Evolutionary conservation across 1,284 basidiomycete species (phyloP), one percentile per base, ranked within the genome.

Genomic region (Psilocybe mexicana): DNA sequence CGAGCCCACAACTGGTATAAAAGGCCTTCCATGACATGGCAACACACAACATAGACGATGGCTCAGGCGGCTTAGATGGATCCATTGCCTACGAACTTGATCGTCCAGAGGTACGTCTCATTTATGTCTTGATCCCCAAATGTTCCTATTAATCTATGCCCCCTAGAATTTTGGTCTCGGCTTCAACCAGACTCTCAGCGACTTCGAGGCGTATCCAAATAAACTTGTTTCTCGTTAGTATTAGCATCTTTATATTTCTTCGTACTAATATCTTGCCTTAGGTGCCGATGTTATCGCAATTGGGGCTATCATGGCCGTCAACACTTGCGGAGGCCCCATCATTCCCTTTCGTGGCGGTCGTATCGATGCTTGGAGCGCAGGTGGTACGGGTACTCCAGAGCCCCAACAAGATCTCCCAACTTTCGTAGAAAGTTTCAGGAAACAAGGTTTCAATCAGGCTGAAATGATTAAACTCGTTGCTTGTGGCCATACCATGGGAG

Each of bases 381-480:
- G 75, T 11, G 65, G 61, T 23, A 62, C 57, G 18, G 73, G 73
- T 10, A 72, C 72, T 14, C 76, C 77, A 5, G 65, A 73, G 48
- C 72, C 75, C 5, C 65, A 70, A 14, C 65, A 76, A 35, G 67
- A 70, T 49, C 59, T 76, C 4, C 54, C 66, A 12, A 70, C 68
- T 4, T 67, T 73, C 46, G 71, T 61, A 7, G 69, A 70, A 44
- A 71, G 65, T 30, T 79, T 78, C 62, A 63, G 69, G 18, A 69
- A 69, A 23, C 71, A 74, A 63, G 76, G 76, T 2, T 79, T 77
- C 58, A 72, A 64, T 12, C 59, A 63, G 8, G 56, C 65, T 5
- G 76, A 79, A 52, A 79, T 79, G 77, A 78, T 79, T 57, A 68
- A 69, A 38, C 69, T 78, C 28, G 72, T 75, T 30, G 76, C 76